Evolutionary conservation across 163 green algal species (phyloP).

Genomic region (Prototheca wickerhamii): DNA sequence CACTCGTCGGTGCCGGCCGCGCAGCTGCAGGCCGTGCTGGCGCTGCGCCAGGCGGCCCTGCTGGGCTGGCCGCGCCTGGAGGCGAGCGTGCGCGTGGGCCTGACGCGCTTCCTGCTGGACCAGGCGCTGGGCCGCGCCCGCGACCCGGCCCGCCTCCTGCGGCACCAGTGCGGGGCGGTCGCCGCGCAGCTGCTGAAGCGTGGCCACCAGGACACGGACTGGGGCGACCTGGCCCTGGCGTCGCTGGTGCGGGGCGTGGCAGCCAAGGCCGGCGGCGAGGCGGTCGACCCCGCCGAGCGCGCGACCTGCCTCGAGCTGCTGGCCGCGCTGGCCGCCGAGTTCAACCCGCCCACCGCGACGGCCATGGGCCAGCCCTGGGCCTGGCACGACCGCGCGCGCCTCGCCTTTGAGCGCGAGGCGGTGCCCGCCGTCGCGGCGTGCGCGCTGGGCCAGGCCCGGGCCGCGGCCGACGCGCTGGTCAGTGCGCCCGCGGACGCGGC

Average conservation of each 20-base stretch:
- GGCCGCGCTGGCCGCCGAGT: slow-evolving; percentile 50
- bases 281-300: background rate
- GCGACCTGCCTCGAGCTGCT: slow-evolving; percentile 40
- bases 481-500: slow-evolving; percentile 12
- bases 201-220: slow-evolving; percentile 30
- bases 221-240: background rate
- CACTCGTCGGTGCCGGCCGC: slow-evolving; percentile 19
- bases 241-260: background rate
- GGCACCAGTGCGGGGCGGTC: slow-evolving; percentile 21
- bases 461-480: slow-evolving; percentile 8
- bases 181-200: slow-evolving; percentile 46
- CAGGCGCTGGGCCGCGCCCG: slow-evolving; percentile 4
- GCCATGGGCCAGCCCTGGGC: slow-evolving; percentile 51
- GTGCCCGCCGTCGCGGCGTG: slow-evolving; percentile 44
- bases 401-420: slow-evolving; percentile 41
- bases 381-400: slow-evolving; percentile 49
- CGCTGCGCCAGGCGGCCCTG: slow-evolving; percentile 28
- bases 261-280: background rate
- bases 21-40: slow-evolving; percentile 42
- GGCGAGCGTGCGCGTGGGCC: slow-evolving; percentile 11
- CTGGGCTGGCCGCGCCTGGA: slow-evolving; percentile 21
- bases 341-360: slow-evolving; percentile 36
- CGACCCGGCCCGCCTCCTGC: slow-evolving; percentile 21
- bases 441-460: slow-evolving; percentile 24
- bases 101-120: slow-evolving; percentile 24